These are phyloP conservation scores for Tylopilus plumbeoviolaceoides DNA, from an alignment of 768 basidiomycete species.

Conservation along the genomic window DNA sequence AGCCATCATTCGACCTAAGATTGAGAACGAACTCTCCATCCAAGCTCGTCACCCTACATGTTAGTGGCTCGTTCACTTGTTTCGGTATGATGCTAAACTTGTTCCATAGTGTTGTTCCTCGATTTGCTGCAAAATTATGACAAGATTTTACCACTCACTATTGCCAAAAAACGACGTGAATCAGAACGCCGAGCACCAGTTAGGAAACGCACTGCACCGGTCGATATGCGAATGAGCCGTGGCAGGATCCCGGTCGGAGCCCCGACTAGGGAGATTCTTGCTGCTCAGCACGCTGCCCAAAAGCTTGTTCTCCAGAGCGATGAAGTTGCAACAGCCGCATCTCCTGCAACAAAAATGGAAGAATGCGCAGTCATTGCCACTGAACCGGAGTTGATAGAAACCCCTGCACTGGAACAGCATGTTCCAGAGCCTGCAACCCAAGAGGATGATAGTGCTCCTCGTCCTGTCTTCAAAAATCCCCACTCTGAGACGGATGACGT, in stretches of 20 bases:
- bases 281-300: conserved; percentile 62
- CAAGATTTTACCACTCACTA: conserved; percentile 72
- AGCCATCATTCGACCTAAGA: conserved; percentile 81
- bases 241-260: conserved; percentile 68
- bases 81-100: background rate
- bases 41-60: conserved; percentile 86
- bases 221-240: conserved; percentile 87
- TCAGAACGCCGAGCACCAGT: conserved; percentile 80
- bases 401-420: background rate
- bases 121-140: conserved; percentile 78
- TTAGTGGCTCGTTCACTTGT: conserved; percentile 32
- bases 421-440: conserved; percentile 1
- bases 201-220: conserved; percentile 80
- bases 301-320: conserved; percentile 38
- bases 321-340: conserved; percentile 10
- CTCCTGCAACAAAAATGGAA: conserved; percentile 15
- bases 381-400: conserved; percentile 16
- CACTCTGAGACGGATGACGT: conserved; percentile 38
- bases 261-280: conserved; percentile 67
- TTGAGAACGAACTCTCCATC: conserved; percentile 80
- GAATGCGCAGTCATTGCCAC: conserved; percentile 11
- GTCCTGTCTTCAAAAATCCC: conserved; percentile 60
- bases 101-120: conserved; percentile 65
- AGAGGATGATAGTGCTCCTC: conserved; percentile 20
- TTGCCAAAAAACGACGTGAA: conserved; percentile 82